Evolutionary conservation across 2,329 filamentous ascomycete genomes (phyloP).

Genomic region (Alternaria arborescens): DNA sequence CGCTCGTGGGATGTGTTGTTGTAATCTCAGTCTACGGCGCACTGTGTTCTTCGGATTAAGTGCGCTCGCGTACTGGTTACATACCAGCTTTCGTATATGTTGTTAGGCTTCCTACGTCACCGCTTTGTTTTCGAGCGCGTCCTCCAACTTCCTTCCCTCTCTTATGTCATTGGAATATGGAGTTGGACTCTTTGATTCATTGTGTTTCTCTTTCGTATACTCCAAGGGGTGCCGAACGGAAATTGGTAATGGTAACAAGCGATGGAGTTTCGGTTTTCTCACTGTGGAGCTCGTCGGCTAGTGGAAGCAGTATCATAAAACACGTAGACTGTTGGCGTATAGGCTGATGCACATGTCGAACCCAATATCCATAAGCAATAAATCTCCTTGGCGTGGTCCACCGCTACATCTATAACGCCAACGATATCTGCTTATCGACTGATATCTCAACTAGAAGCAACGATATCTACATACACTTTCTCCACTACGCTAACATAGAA

Average conservation of each 20-base stretch:
- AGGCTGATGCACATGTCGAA: not conserved
- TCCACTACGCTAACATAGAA: not conserved
- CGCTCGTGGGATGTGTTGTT: not conserved
- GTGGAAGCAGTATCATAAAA: not conserved
- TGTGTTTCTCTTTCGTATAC: not conserved
- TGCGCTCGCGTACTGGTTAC: not conserved
- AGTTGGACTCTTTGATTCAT: not conserved
- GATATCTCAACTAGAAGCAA: not conserved
- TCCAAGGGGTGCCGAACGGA: not conserved
- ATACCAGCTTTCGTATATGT: not conserved
- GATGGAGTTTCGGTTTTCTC: not conserved
- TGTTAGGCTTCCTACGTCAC: not conserved
- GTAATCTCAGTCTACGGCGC: not conserved
- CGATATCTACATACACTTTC: not conserved
- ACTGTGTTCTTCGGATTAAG: not conserved
- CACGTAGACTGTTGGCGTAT: not conserved
- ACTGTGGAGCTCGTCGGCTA: not conserved
- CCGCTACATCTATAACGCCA: not conserved
- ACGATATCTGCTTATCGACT: not conserved
- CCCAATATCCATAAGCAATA: not conserved
- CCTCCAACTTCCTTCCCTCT: not conserved
- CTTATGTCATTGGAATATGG: not conserved
- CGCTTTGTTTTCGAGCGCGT: not conserved
- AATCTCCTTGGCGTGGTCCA: not conserved
- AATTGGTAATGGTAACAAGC: conserved; percentile 2